These are phyloP conservation scores for Strobilomyces echinocephalus DNA, from an alignment of 768 basidiomycete species.

Conservation along the genomic window DNA sequence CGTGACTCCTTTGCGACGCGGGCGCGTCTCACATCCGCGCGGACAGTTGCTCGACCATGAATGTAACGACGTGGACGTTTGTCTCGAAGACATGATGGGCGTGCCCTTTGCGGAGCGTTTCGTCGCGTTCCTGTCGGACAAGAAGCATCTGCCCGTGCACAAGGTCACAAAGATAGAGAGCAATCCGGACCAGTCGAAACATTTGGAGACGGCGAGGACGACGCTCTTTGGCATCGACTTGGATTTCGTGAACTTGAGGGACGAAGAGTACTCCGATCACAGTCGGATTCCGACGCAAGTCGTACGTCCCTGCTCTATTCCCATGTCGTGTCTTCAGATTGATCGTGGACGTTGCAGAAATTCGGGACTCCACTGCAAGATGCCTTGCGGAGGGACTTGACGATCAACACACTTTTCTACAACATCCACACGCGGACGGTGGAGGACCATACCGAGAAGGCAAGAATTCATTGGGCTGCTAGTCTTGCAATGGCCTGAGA, in stretches of 20 bases:
- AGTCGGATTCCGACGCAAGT: constrained; percentile 88
- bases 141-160: constrained; percentile 28
- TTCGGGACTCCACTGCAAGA: constrained; percentile 93
- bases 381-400: constrained; percentile 84
- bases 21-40: constrained; percentile 13
- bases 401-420: constrained; percentile 95
- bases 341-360: constrained; percentile 41
- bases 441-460: constrained; percentile 85
- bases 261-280: constrained; percentile 82
- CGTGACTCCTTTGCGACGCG: constrained; percentile 3
- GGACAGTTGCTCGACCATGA: constrained; percentile 70
- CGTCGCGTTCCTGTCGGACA: constrained; percentile 45
- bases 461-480: constrained; percentile 22
- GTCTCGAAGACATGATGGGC: constrained; percentile 86
- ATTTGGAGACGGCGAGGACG: constrained; percentile 91
- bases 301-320: constrained; percentile 42
- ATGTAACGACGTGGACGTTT: constrained; percentile 92
- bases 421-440: constrained; percentile 83
- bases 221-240: constrained; percentile 76
- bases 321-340: not conserved
- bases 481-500: constrained; percentile 5
- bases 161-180: constrained; percentile 81
- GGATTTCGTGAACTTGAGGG: constrained; percentile 91
- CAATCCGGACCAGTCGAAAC: constrained; percentile 97
- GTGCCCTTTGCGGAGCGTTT: constrained; percentile 81